Base-by-base conservation (phyloP, 2,329 filamentous ascomycete species). In the Chaetoscypha palmicola region DNA sequence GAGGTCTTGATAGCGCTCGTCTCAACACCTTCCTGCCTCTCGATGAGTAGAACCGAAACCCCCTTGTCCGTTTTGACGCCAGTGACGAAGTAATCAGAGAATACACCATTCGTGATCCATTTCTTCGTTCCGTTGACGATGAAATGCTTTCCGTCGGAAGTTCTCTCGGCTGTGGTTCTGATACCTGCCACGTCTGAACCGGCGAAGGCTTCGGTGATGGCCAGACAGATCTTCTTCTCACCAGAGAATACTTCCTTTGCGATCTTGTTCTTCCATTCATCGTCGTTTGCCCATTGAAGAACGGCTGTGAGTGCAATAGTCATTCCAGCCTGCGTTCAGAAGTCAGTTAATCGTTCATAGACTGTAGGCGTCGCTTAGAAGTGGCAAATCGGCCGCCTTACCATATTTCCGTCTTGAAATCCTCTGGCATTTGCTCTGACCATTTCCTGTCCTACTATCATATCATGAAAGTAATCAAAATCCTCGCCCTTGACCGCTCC, bases 141-240 rank as follows among this genome's bases (percentile, higher is more conserved):
- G 57, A 84, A 89, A 55, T 78, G 68, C 58, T 79, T 80, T n/a
- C 83, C 83, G 57, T 83, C 79, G 1, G 79, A 66, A 0, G 83
- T 87, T 69, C 88, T 87, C 54, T 74, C 74, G 1, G 86, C 86
- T 0, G 86, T 92, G 0, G 87, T 92, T 49, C 83, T 74, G 28
- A 94, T 70, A 12, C 84, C 80, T 11, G 87, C 85, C 3, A 94
- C 87, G 62, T 94, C 88, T 28, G 77, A 83, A 11, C 87, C 87
- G 12, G 87, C 87, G 65, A 94, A 92, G 0, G 88, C 87, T 66
- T 94, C 88, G 1, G 87, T 92, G 59, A 94, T 88, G 41, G 87
- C 87, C 2, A 94, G 71, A 60, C 83, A 91, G 61, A 92, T 87
- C 72, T 90, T 90, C 77, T 92, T 92, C 72, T 81, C 78, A 48